These are phyloP conservation scores for Solanum sejunctum DNA, from an alignment of 257 asterid species.

Conservation along the genomic window DNA sequence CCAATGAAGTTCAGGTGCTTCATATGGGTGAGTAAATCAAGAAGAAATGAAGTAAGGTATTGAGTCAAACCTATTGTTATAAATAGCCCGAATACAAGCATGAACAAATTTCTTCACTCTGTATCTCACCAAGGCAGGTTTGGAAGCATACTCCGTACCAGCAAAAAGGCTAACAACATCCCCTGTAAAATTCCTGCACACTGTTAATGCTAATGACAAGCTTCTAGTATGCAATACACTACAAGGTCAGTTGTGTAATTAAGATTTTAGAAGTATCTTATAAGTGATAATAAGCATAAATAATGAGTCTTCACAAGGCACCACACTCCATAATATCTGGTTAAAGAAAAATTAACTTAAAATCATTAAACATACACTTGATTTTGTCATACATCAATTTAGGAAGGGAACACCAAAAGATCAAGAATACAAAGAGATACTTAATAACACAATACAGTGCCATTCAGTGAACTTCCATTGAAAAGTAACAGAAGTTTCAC, in stretches of 20 bases:
- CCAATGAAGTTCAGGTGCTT: background rate
- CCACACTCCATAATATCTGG: background rate
- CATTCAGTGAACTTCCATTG: background rate
- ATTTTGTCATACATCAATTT: background rate
- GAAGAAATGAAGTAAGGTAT: background rate
- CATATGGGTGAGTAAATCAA: background rate
- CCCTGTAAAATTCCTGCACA: constrained; percentile 15
- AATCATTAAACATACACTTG: background rate
- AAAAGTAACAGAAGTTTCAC: background rate
- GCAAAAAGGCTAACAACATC: constrained; percentile 55
- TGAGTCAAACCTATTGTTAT: constrained; percentile 61
- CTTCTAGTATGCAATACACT: background rate
- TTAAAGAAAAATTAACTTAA: background rate
- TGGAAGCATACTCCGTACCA: constrained; percentile 43
- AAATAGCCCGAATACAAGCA: constrained; percentile 62
- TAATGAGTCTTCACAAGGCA: background rate
- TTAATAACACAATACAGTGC: background rate
- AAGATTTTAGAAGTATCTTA: background rate
- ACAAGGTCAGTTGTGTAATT: background rate
- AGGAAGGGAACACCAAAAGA: background rate
- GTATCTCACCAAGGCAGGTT: constrained; percentile 51
- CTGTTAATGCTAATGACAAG: background rate
- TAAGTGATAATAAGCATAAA: background rate
- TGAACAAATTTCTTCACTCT: constrained; percentile 59
- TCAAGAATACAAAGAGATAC: background rate